These are phyloP conservation scores for Phalaenopsis hybrid DNA, from an alignment of 116 monocot species.

Conservation along the genomic window DNA sequence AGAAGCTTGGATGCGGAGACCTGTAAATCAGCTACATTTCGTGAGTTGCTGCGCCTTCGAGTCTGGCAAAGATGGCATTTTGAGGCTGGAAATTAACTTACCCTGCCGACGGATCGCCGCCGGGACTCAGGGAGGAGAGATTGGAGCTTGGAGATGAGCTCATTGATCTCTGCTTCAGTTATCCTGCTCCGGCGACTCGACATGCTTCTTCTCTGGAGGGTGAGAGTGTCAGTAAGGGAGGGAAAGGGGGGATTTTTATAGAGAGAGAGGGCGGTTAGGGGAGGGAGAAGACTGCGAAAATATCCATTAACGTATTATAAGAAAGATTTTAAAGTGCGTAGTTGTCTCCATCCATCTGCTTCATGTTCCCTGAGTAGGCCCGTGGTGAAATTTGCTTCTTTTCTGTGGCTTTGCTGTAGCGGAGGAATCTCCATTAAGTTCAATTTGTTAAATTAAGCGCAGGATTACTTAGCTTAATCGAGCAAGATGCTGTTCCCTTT, in stretches of 20 bases:
- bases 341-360: not conserved
- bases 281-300: not conserved
- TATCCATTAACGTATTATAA: not conserved
- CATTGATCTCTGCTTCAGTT: conserved; percentile 28
- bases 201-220: not conserved
- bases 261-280: not conserved
- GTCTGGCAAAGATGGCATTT: not conserved
- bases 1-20: conserved; percentile 35
- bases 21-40: conserved; percentile 8
- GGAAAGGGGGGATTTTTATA: not conserved
- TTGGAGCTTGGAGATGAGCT: conserved; percentile 35
- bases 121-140: conserved; percentile 27
- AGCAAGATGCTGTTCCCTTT: not conserved
- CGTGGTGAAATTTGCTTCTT: not conserved
- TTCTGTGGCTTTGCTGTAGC: not conserved
- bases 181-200: conserved; percentile 16
- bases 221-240: not conserved
- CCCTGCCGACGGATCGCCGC: conserved; percentile 7
- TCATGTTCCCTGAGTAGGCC: conserved; percentile 2
- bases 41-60: not conserved
- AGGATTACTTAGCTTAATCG: not conserved
- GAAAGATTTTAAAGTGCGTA: not conserved
- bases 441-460: not conserved
- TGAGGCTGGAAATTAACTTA: not conserved
- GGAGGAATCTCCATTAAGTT: not conserved